These are phyloP conservation scores for Chiua sp. DNA, from an alignment of 1,284 basidiomycete species.

Conservation along the genomic window DNA sequence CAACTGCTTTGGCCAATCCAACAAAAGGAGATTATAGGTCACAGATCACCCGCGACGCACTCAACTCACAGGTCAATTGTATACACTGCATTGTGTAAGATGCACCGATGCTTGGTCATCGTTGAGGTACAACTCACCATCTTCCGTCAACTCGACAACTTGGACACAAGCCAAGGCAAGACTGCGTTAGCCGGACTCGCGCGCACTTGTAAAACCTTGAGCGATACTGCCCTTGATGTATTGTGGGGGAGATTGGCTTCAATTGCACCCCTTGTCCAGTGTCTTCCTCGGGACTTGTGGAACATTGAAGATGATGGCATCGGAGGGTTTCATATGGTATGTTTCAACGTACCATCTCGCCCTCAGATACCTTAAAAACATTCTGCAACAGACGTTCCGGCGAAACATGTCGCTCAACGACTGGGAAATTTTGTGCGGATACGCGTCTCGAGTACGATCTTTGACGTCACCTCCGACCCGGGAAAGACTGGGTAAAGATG, in stretches of 20 bases:
- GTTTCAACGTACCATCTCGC: too few relatives aligned
- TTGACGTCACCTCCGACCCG: neutral
- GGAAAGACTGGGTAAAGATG: neutral
- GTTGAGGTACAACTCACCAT: neutral
- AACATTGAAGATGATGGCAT: too few relatives aligned
- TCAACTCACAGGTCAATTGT: too few relatives aligned
- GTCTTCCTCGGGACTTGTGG: neutral
- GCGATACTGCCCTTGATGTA: neutral
- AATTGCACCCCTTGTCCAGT: neutral
- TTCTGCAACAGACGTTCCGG: neutral
- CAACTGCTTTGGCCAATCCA: too few relatives aligned
- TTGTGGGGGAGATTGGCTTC: neutral
- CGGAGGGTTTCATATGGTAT: too few relatives aligned
- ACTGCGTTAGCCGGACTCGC: neutral
- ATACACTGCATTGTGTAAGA: neutral
- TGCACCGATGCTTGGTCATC: neutral
- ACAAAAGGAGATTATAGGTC: too few relatives aligned
- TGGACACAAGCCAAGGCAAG: neutral
- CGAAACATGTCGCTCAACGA: neutral
- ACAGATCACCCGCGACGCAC: too few relatives aligned
- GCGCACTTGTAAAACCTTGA: neutral
- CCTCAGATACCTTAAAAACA: neutral
- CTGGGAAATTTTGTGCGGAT: neutral
- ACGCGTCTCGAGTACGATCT: neutral
- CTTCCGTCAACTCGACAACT: neutral